Conservation (phyloP, 352 stramenopile species). For the Pythium vanterpoolii region DNA sequence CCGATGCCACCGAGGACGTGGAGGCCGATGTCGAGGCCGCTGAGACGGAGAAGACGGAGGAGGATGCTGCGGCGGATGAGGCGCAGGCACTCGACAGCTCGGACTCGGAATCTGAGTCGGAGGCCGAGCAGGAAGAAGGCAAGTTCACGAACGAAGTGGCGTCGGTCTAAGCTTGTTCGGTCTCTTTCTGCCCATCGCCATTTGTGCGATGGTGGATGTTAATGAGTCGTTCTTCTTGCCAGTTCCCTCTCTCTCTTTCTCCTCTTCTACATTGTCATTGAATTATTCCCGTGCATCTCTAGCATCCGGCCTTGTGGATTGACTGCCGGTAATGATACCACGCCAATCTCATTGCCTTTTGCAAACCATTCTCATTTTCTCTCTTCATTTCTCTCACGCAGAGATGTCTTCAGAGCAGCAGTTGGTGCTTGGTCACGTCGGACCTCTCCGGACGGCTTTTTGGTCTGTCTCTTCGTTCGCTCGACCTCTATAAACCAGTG, state of each 20-base stretch:
- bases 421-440: neutral
- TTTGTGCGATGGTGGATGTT: constrained; percentile 27
- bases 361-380: neutral
- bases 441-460: neutral
- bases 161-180: constrained; percentile 26
- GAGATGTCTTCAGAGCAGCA: neutral
- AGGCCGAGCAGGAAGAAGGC: constrained; percentile 50
- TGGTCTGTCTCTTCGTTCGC: constrained; percentile 13
- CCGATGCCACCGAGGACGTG: constrained; percentile 38
- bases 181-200: constrained; percentile 8
- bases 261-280: constrained; percentile 7
- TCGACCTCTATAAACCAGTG: constrained; percentile 17
- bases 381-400: neutral
- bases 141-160: constrained; percentile 49
- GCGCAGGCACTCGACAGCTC: constrained; percentile 46
- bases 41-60: constrained; percentile 20
- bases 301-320: neutral
- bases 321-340: neutral
- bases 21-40: constrained; percentile 69
- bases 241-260: constrained; percentile 18
- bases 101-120: constrained; percentile 41
- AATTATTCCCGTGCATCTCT: neutral
- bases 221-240: constrained; percentile 22
- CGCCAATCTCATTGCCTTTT: constrained; percentile 5
- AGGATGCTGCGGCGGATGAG: constrained; percentile 31